phyloP scores from a whole-genome alignment of 2,329 filamentous ascomycete species.

The Fusarium musae region DNA sequence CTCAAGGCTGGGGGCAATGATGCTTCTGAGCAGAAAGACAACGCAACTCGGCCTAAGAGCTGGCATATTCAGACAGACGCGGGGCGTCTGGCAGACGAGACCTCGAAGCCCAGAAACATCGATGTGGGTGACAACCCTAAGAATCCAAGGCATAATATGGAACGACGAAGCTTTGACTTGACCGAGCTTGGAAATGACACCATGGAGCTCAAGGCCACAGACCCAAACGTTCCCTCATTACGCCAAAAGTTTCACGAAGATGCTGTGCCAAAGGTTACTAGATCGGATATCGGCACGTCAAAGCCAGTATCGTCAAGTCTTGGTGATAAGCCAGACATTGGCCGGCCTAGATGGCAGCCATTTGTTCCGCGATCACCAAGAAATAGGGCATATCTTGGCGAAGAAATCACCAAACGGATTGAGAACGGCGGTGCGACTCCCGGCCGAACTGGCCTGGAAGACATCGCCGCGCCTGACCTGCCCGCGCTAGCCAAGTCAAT shows the following conservation, averaged over 20 bases:
- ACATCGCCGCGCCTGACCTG: conserved; percentile 43
- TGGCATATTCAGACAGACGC: conserved; percentile 44
- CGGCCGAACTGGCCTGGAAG: conserved; percentile 36
- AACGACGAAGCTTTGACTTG: conserved; percentile 46
- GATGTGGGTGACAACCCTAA: not conserved
- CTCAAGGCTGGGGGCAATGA: conserved; percentile 51
- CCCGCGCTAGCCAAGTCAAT: conserved; percentile 43
- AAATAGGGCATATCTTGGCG: conserved; percentile 51
- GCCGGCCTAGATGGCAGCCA: conserved; percentile 54
- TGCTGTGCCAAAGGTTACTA: conserved; percentile 23
- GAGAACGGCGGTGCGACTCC: conserved; percentile 44
- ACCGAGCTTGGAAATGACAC: conserved; percentile 30
- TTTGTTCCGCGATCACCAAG: conserved; percentile 56
- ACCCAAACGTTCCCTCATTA: conserved; percentile 42
- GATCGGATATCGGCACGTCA: conserved; percentile 25
- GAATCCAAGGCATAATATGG: conserved; percentile 13
- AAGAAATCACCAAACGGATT: conserved; percentile 48
- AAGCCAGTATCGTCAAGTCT: conserved; percentile 29
- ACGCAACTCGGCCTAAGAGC: conserved; percentile 43
- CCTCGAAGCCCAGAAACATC: not conserved
- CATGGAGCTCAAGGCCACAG: conserved; percentile 29
- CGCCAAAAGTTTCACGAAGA: conserved; percentile 52
- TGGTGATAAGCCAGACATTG: conserved; percentile 44
- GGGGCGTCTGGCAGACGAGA: conserved; percentile 21
- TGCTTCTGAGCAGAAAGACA: conserved; percentile 15